Base-by-base conservation (phyloP, 192 early-diverging fungal species). In the Glomus cerebriforme region DNA sequence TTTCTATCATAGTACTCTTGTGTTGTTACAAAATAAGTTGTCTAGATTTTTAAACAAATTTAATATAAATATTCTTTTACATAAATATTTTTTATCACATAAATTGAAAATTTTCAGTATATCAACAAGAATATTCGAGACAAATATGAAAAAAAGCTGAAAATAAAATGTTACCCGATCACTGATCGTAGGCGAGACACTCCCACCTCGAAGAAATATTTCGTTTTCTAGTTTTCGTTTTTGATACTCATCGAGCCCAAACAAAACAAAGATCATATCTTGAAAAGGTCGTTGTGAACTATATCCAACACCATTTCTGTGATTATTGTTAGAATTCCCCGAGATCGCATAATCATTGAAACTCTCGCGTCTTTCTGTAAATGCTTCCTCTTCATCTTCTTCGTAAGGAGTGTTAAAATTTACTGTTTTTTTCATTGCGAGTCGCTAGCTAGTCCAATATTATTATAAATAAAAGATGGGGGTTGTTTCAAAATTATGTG, bases 361-460 rank as follows among this genome's bases (percentile, higher is more conserved):
- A 22, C 13, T 31, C 3, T 60, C 39, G 27, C 12, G 8, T 8
- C 29, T n/a, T 35, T 58, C 29, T 15, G 0, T 26, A 15, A 17
- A 26, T 24, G 13, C 60, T 7, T 62, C 59, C 24, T 63, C 29
- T 7, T 76, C 74, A 19, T 75, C 74, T 15, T 62, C 49, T 8
- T 59, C 74, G 17, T 35, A 59, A 22, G 73, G 47, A 39, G 74
- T 76, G 37, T 15, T 76, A 47, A 76, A 76, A 64, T 59, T 59
- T 12, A 76, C 74, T 19, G 59, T 37, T 19, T 29, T 58, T 45
- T 76, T 76, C 74, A 76, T 76, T 59, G 67, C 15, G 22, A 24
- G 15, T 68, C 34, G 10, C 22, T 27, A 64, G n/a, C n/a, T n/a
- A n/a, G n/a, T n/a, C n/a, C n/a, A n/a, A n/a, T n/a, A n/a, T n/a